Percentiles rank a stretch among this genome's conserved stretches.
These are phyloP conservation scores for Apiotrichum domesticum DNA, from an alignment of 1,284 basidiomycete species.

Conservation along the genomic window DNA sequence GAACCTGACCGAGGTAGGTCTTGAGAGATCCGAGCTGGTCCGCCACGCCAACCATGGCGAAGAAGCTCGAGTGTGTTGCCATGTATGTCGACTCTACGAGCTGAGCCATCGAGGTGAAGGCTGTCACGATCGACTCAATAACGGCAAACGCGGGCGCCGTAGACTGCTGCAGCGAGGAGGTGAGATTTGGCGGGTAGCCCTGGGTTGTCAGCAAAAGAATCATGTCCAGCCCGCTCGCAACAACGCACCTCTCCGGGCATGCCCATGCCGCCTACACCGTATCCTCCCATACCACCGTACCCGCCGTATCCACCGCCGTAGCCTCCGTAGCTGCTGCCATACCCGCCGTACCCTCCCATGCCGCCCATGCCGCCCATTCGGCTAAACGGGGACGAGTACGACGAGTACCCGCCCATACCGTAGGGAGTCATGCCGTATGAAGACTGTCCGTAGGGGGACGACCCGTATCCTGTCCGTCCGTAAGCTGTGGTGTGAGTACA, in stretches of 20 bases:
- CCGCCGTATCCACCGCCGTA: constrained; percentile 44
- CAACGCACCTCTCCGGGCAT: constrained; percentile 48
- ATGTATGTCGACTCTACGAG: constrained; percentile 98
- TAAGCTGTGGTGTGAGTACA: background rate
- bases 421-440: constrained; percentile 19
- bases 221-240: background rate
- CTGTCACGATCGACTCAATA: constrained; percentile 89
- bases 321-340: constrained; percentile 49
- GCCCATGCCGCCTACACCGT: constrained; percentile 51
- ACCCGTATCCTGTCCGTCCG: constrained; percentile 15
- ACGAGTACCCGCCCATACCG: constrained; percentile 21
- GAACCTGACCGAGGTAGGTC: constrained; percentile 86
- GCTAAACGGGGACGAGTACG: constrained; percentile 17
- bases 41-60: constrained; percentile 96
- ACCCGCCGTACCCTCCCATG: constrained; percentile 27
- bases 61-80: constrained; percentile 97
- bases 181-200: constrained; percentile 57
- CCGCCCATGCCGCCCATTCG: constrained; percentile 6
- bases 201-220: constrained; percentile 9
- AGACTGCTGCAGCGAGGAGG: constrained; percentile 79
- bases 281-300: constrained; percentile 43
- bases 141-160: constrained; percentile 91
- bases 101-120: constrained; percentile 91
- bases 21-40: constrained; percentile 90
- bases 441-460: background rate